These are phyloP conservation scores for Paecilomyces fulvus DNA, from an alignment of 2,329 filamentous ascomycete genomes.

Conservation along the genomic window DNA sequence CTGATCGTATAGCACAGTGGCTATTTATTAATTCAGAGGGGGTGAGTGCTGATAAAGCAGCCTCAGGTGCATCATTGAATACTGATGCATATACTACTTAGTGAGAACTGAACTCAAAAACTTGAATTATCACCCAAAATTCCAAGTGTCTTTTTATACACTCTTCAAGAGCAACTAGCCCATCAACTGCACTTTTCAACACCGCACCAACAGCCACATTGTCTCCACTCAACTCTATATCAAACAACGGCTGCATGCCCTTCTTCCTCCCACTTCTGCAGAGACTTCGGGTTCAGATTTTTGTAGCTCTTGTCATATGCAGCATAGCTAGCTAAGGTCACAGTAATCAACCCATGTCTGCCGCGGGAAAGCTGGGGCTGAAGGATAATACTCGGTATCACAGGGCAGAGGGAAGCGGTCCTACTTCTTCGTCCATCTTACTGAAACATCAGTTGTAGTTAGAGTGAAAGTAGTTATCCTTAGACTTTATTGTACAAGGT, in stretches of 20 bases:
- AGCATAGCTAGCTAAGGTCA: constrained; percentile 29
- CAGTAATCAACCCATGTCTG: constrained; percentile 39
- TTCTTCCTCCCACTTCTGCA: constrained; percentile 64
- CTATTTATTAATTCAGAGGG: not conserved
- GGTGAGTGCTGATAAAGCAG: not conserved
- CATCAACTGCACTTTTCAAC: not conserved
- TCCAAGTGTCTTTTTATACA: not conserved
- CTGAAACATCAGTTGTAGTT: not conserved
- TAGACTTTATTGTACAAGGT: no score
- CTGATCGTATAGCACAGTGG: not conserved
- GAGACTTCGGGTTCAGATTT: constrained; percentile 45
- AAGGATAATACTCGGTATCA: constrained; percentile 18
- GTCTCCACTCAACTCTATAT: not conserved
- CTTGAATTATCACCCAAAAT: not conserved
- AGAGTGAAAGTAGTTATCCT: not conserved
- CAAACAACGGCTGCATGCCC: constrained; percentile 50
- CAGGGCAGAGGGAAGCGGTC: not conserved
- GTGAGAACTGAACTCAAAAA: not conserved
- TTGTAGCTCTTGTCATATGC: constrained; percentile 22
- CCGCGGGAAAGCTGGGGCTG: constrained; percentile 43
- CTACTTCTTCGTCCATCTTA: not conserved
- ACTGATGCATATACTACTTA: not conserved
- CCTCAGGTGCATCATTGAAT: not conserved
- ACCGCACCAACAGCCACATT: not conserved
- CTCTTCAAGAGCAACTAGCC: not conserved